These are phyloP conservation scores for Colletotrichum phormii DNA, from an alignment of 2,329 filamentous ascomycete species.

Conservation along the genomic window DNA sequence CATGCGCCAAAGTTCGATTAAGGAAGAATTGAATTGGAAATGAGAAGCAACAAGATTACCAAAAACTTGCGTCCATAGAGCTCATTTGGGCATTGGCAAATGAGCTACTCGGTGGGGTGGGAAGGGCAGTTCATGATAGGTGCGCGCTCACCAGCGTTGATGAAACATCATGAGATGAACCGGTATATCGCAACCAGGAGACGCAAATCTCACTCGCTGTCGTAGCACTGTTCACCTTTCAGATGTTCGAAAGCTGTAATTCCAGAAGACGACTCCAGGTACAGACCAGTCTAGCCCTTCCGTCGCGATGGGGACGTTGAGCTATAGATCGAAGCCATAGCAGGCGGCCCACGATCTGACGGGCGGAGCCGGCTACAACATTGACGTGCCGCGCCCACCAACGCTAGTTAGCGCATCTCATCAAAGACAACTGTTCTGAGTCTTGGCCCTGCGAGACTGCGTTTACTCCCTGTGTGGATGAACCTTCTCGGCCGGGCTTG, in stretches of 20 bases:
- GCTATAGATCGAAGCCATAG: conserved; percentile 8
- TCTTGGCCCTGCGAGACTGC: not conserved
- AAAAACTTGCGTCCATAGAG: too few species aligned
- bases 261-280: too few species aligned
- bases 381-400: not conserved
- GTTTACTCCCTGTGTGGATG: not conserved
- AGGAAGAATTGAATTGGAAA: too few species aligned
- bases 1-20: not conserved
- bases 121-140: not conserved
- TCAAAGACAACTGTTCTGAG: not conserved
- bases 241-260: too few species aligned
- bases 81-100: not conserved
- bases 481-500: conserved; percentile 10
- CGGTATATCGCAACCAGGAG: not conserved
- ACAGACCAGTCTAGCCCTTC: not conserved
- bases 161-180: not conserved
- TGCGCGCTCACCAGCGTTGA: not conserved
- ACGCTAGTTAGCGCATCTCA: not conserved
- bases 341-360: conserved; percentile 17
- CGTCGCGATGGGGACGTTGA: not conserved
- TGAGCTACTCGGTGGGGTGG: not conserved
- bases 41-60: too few species aligned
- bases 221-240: too few species aligned
- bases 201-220: not conserved
- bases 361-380: conserved; percentile 31